Percentiles rank a stretch among this genome's conserved stretches.
phyloP scores from a whole-genome alignment of 306 rosid genomes.

The Fragaria nilgerrensis region DNA sequence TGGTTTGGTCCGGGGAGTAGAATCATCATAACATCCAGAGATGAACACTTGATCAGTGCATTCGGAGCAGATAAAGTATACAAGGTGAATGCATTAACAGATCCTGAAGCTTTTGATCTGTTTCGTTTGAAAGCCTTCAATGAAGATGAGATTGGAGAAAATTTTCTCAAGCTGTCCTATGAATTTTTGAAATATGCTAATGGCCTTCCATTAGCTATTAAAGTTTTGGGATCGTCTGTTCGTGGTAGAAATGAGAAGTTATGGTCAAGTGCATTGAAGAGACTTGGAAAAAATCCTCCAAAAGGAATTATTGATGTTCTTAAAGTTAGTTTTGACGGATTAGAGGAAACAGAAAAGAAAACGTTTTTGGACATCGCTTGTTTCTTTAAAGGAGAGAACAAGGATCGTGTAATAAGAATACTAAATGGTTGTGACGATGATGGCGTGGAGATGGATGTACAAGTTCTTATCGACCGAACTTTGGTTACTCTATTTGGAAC shows the following conservation, averaged over 20 bases:
- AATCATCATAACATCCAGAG: constrained; percentile 4
- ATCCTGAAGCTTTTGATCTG: constrained; percentile 3
- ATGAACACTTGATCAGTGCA: constrained; percentile 3
- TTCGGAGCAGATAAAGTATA: background rate
- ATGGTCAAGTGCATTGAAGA: constrained; percentile 8
- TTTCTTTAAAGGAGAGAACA: too few relatives aligned
- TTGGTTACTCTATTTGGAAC: background rate
- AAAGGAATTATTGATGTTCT: constrained; percentile 1
- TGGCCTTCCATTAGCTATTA: constrained; percentile 21
- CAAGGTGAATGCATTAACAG: background rate
- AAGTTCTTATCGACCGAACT: background rate
- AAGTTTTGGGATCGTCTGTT: constrained; percentile 17
- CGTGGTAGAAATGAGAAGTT: background rate
- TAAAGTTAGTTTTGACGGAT: constrained; percentile 19
- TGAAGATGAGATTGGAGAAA: background rate
- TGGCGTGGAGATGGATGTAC: too few relatives aligned
- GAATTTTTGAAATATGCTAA: constrained; percentile 4
- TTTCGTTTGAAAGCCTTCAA: constrained; percentile 2
- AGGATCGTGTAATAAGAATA: too few relatives aligned
- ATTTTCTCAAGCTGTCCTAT: background rate
- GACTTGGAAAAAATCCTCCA: constrained; percentile 2
- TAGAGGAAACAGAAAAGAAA: background rate
- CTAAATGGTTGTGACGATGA: too few relatives aligned
- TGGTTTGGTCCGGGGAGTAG: too few relatives aligned
- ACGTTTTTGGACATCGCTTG: too few relatives aligned